Conservation (phyloP, 2,329 filamentous ascomycete genomes). For the Cyphellophora attinorum region DNA sequence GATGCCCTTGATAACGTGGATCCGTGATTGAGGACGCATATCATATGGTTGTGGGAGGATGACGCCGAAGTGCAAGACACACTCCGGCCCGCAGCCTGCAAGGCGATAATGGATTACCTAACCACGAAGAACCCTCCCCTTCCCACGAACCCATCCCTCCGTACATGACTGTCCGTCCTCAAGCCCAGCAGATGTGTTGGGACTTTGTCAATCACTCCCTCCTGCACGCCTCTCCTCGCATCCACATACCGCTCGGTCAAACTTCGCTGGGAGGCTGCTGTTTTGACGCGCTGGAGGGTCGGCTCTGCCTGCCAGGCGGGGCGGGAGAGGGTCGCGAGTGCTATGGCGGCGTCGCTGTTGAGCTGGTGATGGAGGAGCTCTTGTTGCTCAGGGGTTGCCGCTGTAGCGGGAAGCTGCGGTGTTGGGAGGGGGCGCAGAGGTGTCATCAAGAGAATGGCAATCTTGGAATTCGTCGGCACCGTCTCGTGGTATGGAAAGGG, state of each 20-base stretch:
- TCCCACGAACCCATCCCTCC: constrained; percentile 15
- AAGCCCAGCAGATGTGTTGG: constrained; percentile 52
- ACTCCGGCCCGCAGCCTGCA: too few relatives aligned
- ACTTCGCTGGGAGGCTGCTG: constrained; percentile 32
- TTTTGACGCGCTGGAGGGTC: constrained; percentile 20
- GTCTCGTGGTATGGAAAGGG: too few relatives aligned
- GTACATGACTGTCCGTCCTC: constrained; percentile 29
- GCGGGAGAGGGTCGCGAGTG: constrained; percentile 27
- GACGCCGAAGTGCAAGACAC: too few relatives aligned
- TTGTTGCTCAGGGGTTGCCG: constrained; percentile 25
- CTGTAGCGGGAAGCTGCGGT: constrained; percentile 39
- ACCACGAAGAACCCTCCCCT: constrained; percentile 17
- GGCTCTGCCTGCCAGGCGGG: constrained; percentile 29
- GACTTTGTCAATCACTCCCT: constrained; percentile 43
- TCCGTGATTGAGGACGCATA: too few relatives aligned
- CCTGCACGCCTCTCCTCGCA: constrained; percentile 41
- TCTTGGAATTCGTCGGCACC: constrained; percentile 43
- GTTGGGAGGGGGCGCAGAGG: constrained; percentile 53
- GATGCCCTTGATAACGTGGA: too few relatives aligned
- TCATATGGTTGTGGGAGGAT: too few relatives aligned
- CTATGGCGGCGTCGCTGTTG: constrained; percentile 28
- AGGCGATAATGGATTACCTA: too few relatives aligned
- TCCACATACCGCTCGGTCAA: constrained; percentile 38
- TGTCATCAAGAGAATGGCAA: constrained; percentile 30
- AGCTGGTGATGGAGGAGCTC: constrained; percentile 26